Evolutionary conservation across 2,329 filamentous ascomycete species (phyloP), one percentile per base, ranked within the genome.

Genomic region (Gyromitra esculenta): DNA sequence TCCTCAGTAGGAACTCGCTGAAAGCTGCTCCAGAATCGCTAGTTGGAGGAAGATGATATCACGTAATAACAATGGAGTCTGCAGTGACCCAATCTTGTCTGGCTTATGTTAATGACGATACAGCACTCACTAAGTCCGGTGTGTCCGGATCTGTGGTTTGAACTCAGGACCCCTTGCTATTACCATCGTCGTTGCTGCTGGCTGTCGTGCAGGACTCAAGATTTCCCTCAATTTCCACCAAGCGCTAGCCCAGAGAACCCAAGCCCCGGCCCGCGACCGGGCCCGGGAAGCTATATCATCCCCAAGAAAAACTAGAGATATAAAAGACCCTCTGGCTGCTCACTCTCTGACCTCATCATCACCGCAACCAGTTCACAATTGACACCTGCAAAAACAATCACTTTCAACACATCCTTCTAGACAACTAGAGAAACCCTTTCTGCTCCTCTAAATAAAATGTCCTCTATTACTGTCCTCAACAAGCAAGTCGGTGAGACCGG

Each of bases 391-490:
- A 43, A 45, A 0, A 45, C 43, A 45, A 3, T 15, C 15, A 3
- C 43, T 15, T 45, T 45, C 9, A 45, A 2, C 11, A 5, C 11
- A 15, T 15, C 11, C 1, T 4, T 15, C 4, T 15, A 45, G 43
- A 45, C 15, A 45, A 13, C 43, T 11, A 15, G 15, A 15, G 43
- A 45, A 45, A 0, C 5, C 43, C 43, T 45, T 5, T 45, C 43
- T 45, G 87, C 90, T 64, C 25, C 25, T 31, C 25, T 31, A 31
- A 31, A 21, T 0, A 50, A 63, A 60, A 79, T 76, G 75, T 21
- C 50, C n/a, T 68, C 50, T 31, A 60, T 79, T 15, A 13, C 8
- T 31, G 2, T 31, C 25, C 25, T 31, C 64, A 56, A 65, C 52
- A 77, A 69, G 18, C 37, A 64, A 35, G 66, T 77, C 15, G 75